A percentile compares a stretch with the other conserved stretches of the same genome.
phyloP scores from a whole-genome alignment of 2,329 filamentous ascomycete species.

The Echinosphaeria canescens region DNA sequence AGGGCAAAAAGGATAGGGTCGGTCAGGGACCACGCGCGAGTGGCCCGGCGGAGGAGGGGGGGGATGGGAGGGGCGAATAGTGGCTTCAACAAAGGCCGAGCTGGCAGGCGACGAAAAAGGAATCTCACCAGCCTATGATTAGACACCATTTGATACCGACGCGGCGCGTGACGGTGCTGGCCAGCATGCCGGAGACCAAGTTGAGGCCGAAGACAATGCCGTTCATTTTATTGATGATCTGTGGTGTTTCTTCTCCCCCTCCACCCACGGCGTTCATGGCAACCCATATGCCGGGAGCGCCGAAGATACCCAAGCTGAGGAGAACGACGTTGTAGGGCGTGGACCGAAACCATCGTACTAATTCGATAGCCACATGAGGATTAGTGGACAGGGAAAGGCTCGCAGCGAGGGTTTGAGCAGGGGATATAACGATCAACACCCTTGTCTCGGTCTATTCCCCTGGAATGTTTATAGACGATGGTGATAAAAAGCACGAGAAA shows the following conservation, averaged over 20 bases:
- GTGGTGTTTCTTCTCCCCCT: slow-evolving; percentile 40
- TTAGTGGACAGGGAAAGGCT: too few species aligned
- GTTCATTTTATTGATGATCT: slow-evolving; percentile 49
- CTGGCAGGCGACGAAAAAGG: neutral
- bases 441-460: too few species aligned
- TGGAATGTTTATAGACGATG: too few species aligned
- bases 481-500: too few species aligned
- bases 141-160: slow-evolving; percentile 52
- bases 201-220: slow-evolving; percentile 52
- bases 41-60: slow-evolving; percentile 27
- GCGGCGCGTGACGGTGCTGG: slow-evolving; percentile 37
- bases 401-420: neutral
- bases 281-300: slow-evolving; percentile 50
- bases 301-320: slow-evolving; percentile 47
- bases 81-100: neutral
- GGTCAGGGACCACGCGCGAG: slow-evolving; percentile 46
- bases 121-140: slow-evolving; percentile 40
- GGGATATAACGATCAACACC: neutral
- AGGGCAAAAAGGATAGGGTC: slow-evolving; percentile 51
- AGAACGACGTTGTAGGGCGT: slow-evolving; percentile 55
- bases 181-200: slow-evolving; percentile 43
- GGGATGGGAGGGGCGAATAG: neutral
- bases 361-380: neutral
- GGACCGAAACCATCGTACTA: slow-evolving; percentile 38
- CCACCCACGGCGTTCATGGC: slow-evolving; percentile 56